These are phyloP conservation scores for Coemansia sp. DNA, from an alignment of 192 early-diverging fungal species.

Conservation along the genomic window DNA sequence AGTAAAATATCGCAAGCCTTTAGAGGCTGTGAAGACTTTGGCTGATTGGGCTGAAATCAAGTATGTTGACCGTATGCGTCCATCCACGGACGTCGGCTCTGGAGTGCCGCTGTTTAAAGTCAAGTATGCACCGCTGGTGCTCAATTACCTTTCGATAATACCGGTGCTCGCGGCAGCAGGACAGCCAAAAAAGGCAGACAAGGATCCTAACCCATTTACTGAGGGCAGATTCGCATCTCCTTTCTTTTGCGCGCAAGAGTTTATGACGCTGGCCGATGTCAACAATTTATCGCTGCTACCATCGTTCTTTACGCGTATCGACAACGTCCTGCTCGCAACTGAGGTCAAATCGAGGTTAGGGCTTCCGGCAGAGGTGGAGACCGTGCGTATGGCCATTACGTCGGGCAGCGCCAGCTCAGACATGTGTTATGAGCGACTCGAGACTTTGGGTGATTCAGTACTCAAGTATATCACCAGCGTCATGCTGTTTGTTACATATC, in stretches of 20 bases:
- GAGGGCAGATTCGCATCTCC: slow-evolving; percentile 27
- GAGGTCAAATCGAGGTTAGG: slow-evolving; percentile 49
- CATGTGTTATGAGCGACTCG: slow-evolving; percentile 83
- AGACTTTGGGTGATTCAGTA: slow-evolving; percentile 87
- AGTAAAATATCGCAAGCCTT: background rate
- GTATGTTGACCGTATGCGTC: slow-evolving; percentile 16
- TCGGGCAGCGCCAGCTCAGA: slow-evolving; percentile 65
- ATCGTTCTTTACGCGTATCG: slow-evolving; percentile 61
- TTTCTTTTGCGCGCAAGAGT: slow-evolving; percentile 41
- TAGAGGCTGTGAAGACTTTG: slow-evolving; percentile 10
- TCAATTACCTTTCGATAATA: slow-evolving; percentile 29
- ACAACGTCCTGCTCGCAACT: slow-evolving; percentile 55
- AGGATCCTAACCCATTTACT: background rate
- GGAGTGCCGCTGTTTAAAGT: slow-evolving; percentile 41
- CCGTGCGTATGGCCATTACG: slow-evolving; percentile 69
- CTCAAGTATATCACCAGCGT: slow-evolving; percentile 75
- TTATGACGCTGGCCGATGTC: slow-evolving; percentile 15
- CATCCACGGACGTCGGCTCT: slow-evolving; percentile 3
- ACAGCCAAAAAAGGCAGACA: background rate
- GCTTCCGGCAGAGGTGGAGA: slow-evolving; percentile 42
- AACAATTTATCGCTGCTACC: slow-evolving; percentile 58
- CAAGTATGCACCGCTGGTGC: slow-evolving; percentile 1
- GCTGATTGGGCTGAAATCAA: slow-evolving; percentile 33
- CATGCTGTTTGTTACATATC: slow-evolving; percentile 74
- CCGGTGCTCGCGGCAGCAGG: background rate